These are phyloP conservation scores for Brettanomyces bruxellensis DNA, from an alignment of 805 yeast genomes.

Conservation along the genomic window DNA sequence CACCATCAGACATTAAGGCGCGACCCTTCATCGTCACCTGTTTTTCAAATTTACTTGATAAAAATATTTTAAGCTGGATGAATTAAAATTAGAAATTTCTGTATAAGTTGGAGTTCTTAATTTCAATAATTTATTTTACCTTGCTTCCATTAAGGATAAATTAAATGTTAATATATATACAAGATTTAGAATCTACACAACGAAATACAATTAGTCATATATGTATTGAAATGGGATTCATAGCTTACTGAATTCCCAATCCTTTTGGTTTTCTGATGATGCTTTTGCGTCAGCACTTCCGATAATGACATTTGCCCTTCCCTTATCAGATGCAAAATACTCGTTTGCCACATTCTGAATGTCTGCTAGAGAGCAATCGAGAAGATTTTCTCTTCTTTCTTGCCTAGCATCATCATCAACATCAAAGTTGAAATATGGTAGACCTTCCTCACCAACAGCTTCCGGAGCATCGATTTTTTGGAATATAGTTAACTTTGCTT, in stretches of 20 bases:
- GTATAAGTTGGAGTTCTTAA: no score
- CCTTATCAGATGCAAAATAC: conserved; percentile 35
- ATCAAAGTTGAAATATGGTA: conserved; percentile 53
- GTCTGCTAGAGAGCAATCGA: conserved; percentile 58
- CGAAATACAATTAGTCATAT: no score
- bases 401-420: conserved; percentile 76
- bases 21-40: no score
- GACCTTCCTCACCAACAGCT: conserved; percentile 73
- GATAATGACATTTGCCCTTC: conserved; percentile 11
- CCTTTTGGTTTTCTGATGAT: not conserved
- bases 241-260: not conserved
- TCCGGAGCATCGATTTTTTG: conserved; percentile 88
- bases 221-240: not conserved
- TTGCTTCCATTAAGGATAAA: no score
- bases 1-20: no score
- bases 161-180: no score
- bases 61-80: no score
- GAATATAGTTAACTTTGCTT: conserved; percentile 85
- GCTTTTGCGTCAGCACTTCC: conserved; percentile 5
- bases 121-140: no score
- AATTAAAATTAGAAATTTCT: no score
- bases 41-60: no score
- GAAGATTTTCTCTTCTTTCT: conserved; percentile 61
- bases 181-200: no score
- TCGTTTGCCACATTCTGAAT: conserved; percentile 57